Conservation (phyloP, 2,329 filamentous ascomycete genomes). For the Alternaria sp. region DNA sequence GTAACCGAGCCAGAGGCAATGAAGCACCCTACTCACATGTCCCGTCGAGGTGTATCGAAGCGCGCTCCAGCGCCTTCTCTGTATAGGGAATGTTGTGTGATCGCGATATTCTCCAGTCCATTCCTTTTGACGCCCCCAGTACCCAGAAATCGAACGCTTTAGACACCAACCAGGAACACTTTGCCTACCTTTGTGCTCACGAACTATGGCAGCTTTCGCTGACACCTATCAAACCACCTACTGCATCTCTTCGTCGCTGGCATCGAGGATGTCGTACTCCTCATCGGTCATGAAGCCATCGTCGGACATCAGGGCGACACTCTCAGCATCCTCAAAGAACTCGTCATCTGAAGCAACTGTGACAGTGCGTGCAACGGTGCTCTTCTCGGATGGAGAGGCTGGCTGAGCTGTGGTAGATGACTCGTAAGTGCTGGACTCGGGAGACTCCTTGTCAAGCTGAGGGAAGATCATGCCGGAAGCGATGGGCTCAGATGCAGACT, state of each 20-base stretch:
- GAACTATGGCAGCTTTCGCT: background rate
- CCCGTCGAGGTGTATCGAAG: conserved; percentile 9
- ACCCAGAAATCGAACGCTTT: conserved; percentile 4
- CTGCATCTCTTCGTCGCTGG: conserved; percentile 79
- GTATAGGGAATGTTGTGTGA: conserved; percentile 1
- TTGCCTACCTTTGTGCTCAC: background rate
- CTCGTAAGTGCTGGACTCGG: conserved; percentile 78
- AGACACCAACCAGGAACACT: conserved; percentile 7
- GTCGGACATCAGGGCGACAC: conserved; percentile 60
- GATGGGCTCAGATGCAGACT: conserved; percentile 23
- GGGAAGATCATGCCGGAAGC: conserved; percentile 87
- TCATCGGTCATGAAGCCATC: conserved; percentile 93
- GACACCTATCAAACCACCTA: conserved; percentile 1
- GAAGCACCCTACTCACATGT: background rate
- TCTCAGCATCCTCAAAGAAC: conserved; percentile 65
- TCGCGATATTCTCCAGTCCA: background rate
- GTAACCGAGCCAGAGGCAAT: background rate
- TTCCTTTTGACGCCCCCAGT: conserved; percentile 1
- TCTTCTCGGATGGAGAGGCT: conserved; percentile 33
- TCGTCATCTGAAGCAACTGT: conserved; percentile 57
- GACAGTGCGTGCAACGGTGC: conserved; percentile 39
- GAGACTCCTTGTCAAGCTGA: conserved; percentile 92
- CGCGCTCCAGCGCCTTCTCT: conserved; percentile 9
- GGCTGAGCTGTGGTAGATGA: conserved; percentile 47
- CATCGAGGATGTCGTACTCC: conserved; percentile 96